A percentile compares a stretch with the other conserved stretches of the same genome.
phyloP scores from a whole-genome alignment of 2,329 filamentous ascomycete genomes.

The Colletotrichum cuscutae region DNA sequence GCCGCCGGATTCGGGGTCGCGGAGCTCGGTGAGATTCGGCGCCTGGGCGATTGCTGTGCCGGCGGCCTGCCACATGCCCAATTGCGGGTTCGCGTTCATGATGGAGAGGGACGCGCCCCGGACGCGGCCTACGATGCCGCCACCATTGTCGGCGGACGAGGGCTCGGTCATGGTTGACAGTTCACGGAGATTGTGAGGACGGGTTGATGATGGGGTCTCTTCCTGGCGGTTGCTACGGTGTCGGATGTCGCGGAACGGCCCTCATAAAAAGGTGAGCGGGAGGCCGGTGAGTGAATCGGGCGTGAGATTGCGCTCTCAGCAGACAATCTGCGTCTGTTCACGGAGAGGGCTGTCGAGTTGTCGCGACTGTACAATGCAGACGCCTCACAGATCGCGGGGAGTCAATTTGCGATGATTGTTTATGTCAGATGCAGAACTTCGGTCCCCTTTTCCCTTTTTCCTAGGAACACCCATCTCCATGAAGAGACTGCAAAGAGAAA shows the following conservation, averaged over 20 bases:
- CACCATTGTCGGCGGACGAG: slow-evolving; percentile 6
- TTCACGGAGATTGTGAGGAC: slow-evolving; percentile 16
- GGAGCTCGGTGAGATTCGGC: slow-evolving; percentile 42
- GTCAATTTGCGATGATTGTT: neutral
- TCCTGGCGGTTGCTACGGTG: neutral
- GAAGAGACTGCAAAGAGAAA: neutral
- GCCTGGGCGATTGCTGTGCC: slow-evolving; percentile 44
- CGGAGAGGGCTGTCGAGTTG: neutral
- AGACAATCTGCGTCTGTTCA: neutral
- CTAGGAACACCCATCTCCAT: neutral
- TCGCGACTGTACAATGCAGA: neutral
- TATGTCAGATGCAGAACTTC: neutral
- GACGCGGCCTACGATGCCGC: slow-evolving; percentile 39
- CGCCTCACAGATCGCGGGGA: neutral
- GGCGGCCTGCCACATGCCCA: slow-evolving; percentile 44
- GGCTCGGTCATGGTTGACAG: slow-evolving; percentile 19
- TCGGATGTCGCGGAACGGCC: neutral
- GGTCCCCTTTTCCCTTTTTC: neutral
- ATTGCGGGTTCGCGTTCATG: slow-evolving; percentile 42
- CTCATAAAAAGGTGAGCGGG: neutral
- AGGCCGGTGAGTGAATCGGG: neutral
- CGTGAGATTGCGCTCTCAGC: neutral
- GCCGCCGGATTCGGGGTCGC: slow-evolving; percentile 40
- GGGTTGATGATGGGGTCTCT: neutral
- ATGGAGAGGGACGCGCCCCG: slow-evolving; percentile 41